Conservation (phyloP, 257 asterid genomes). For the Scutellaria galericulata region DNA sequence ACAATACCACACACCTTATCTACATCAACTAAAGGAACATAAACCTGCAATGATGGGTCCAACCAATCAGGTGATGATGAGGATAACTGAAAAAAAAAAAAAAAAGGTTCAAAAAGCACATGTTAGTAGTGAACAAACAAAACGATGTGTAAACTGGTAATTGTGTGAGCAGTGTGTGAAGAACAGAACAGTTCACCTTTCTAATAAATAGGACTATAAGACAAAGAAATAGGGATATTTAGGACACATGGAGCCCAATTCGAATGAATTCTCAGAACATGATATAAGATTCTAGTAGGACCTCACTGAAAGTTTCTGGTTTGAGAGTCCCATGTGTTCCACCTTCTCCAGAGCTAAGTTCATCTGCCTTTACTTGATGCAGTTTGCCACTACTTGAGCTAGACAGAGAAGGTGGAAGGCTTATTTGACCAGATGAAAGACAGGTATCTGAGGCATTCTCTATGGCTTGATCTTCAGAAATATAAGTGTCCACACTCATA, state of each 20-base stretch:
- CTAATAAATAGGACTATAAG: too few relatives aligned
- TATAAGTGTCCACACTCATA: constrained; percentile 62
- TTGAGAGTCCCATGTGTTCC: constrained; percentile 40
- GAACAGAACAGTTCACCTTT: not conserved
- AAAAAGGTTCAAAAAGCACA: constrained; percentile 18
- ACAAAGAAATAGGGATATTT: too few relatives aligned
- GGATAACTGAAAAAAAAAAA: constrained; percentile 59
- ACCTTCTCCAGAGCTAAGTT: constrained; percentile 39
- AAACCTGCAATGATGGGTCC: constrained; percentile 76
- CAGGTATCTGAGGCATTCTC: constrained; percentile 45
- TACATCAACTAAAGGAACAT: constrained; percentile 89
- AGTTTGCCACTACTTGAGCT: constrained; percentile 41
- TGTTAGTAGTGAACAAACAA: constrained; percentile 9
- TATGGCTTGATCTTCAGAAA: constrained; percentile 48
- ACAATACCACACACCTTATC: constrained; percentile 71
- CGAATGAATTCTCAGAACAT: constrained; percentile 30
- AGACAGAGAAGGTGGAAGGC: constrained; percentile 40
- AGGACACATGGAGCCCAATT: not conserved
- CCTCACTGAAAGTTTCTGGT: constrained; percentile 49
- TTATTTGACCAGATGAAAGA: constrained; percentile 46
- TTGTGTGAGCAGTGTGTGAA: not conserved
- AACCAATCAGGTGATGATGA: constrained; percentile 79
- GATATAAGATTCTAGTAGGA: constrained; percentile 36
- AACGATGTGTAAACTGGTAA: not conserved
- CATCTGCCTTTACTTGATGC: constrained; percentile 42